Base-by-base conservation (phyloP, 2,329 filamentous ascomycete species). In the Alternaria longipes region DNA sequence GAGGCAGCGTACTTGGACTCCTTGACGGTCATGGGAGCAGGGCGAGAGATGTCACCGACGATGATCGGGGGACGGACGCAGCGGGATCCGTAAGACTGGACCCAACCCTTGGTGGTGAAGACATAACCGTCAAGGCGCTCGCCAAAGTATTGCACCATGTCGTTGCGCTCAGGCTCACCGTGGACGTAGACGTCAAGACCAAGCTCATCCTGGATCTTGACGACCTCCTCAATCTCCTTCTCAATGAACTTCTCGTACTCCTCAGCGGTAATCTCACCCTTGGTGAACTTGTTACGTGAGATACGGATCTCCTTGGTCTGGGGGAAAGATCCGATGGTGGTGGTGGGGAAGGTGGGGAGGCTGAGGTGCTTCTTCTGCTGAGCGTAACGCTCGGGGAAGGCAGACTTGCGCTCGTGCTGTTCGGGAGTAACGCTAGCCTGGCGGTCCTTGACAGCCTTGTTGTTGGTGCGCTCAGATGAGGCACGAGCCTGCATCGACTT, bases 131-230 rank as follows among this genome's bases (percentile, higher is more conserved):
- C 89, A 67, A 99, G 88, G 78, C 93, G 91, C 89, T 99, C 95
- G 83, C 95, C 95, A 76, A 99, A 99, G 90, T 97, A 99, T 85
- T 99, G 95, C 55, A 99, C 95, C 95, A 99, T 99, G 90, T 99
- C 95, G 86, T 99, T 99, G 82, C 95, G 93, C 89, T 99, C 95
- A 63, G 95, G 95, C 88, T 99, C 95, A 80, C 95, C 95, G 86
- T 99, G 95, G 69, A 99, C 95, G 80, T 91, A 92, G 81, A 99
- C 95, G 75, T 99, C 95, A 56, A 99, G 90, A 82, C 89, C 93
- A 77, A 99, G 94, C 86, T 98, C 95, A 78, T 98, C 93, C 86
- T 99, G 95, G 82, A 98, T 92, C 87, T 93, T 92, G 84, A 99
- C 88, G 79, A 94, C 93, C 66, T 96, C 90, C 77, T 93, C 86